These are phyloP conservation scores for Dorcoceras hygrometricum DNA, from an alignment of 257 asterid species.

Conservation along the genomic window DNA sequence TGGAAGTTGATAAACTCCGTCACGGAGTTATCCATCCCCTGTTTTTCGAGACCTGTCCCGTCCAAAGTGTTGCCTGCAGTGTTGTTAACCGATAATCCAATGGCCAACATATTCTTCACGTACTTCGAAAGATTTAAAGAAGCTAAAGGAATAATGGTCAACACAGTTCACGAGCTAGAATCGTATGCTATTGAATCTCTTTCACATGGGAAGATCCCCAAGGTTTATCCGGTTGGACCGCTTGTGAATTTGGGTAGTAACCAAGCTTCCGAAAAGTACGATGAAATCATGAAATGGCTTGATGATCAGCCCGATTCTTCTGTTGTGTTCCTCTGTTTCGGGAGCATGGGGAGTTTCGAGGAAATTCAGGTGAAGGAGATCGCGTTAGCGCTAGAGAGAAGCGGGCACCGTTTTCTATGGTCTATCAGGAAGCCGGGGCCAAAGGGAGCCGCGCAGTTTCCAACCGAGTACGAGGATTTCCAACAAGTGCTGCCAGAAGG, in stretches of 20 bases:
- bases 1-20: constrained; percentile 26
- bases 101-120: background rate
- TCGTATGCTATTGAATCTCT: constrained; percentile 29
- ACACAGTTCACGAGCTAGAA: constrained; percentile 52
- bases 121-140: constrained; percentile 19
- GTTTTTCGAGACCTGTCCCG: constrained; percentile 30
- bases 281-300: constrained; percentile 41
- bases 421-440: constrained; percentile 37
- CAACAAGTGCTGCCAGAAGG: constrained; percentile 44
- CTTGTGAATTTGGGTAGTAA: constrained; percentile 22
- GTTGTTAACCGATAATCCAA: background rate
- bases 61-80: constrained; percentile 33
- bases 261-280: background rate
- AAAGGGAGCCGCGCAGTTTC: constrained; percentile 4
- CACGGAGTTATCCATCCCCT: constrained; percentile 21
- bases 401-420: constrained; percentile 51
- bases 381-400: constrained; percentile 36
- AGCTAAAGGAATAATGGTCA: constrained; percentile 40
- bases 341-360: constrained; percentile 39
- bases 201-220: constrained; percentile 12
- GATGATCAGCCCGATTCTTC: constrained; percentile 40
- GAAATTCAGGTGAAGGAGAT: constrained; percentile 48
- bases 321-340: constrained; percentile 51
- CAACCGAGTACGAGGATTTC: constrained; percentile 27
- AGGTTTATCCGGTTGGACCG: constrained; percentile 53